Conservation (phyloP, 192 early-diverging fungal genomes). For the Coemansia erecta region DNA sequence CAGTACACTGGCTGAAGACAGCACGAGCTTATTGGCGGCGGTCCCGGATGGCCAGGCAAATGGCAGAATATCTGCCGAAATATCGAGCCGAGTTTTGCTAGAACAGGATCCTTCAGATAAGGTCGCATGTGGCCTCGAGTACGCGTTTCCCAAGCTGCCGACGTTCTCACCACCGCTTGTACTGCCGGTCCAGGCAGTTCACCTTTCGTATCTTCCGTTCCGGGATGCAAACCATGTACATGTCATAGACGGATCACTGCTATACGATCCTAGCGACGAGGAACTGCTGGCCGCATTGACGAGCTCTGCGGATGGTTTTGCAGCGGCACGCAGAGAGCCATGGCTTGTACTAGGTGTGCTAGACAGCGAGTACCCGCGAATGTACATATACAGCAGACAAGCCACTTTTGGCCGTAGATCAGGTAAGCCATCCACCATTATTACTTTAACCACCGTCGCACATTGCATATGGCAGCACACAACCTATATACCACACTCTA, state of each 20-base stretch:
- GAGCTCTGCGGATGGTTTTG: neutral
- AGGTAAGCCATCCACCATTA: conserved; percentile 6
- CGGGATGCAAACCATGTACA: conserved; percentile 22
- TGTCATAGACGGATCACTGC: conserved; percentile 15
- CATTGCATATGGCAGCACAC: neutral
- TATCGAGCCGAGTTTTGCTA: neutral
- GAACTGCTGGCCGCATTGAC: conserved; percentile 6
- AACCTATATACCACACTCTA: neutral
- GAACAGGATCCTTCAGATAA: neutral
- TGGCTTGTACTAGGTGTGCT: conserved; percentile 28
- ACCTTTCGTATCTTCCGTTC: conserved; percentile 34
- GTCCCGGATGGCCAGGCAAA: neutral
- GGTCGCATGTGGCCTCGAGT: neutral
- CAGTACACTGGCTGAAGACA: neutral
- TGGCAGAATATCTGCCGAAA: neutral
- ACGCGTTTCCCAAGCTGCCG: neutral
- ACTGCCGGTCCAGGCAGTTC: conserved; percentile 30
- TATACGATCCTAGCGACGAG: conserved; percentile 20
- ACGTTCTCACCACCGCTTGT: conserved; percentile 28
- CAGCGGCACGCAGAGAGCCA: neutral
- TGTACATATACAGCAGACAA: conserved; percentile 16
- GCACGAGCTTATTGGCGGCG: neutral
- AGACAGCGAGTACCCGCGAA: conserved; percentile 13
- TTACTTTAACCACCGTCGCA: neutral
- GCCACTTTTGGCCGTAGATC: conserved; percentile 29